Base-by-base conservation (phyloP, 2,329 filamentous ascomycete genomes). In the Cladosporium velox region DNA sequence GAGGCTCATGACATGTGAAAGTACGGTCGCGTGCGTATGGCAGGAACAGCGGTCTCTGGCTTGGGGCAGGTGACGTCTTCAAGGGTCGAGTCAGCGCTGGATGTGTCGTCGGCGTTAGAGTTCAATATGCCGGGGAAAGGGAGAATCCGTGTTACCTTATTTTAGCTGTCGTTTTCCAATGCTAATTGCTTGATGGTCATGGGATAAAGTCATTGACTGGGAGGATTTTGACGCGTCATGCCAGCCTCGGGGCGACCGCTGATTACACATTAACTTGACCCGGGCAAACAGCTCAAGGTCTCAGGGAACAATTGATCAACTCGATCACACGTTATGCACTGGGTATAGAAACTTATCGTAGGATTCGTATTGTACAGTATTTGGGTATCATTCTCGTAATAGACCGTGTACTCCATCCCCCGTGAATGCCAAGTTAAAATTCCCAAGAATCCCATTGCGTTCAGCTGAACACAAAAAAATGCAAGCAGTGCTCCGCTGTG, bases 1-100 rank as follows among this genome's bases (percentile, higher is more conserved):
- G 59, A 51, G 59, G n/a, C 12, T 28, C 11, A 21, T 47, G n/a
- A 7, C 24, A 41, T 32, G 59, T 61, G 59, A 30, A 61, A 41
- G 52, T 32, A 54, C 26, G 51, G 24, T 26, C 30, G 38, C 21
- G 41, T 44, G 38, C 18, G 58, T 14, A 28, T 21, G 30, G 59
- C 41, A 61, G 38, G 59, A 61, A 59, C 58, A 59, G 59, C 59
- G 59, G 57, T 44, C 34, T 44, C 38, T 59, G 35, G 21, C 57
- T 59, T 28, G 57, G n/a, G 57, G 57, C 35, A 30, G 38, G 41
- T 61, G 59, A 61, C 59, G 59, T 61, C 28, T 49, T 51, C 58
- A 14, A 59, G 30, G 14, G n/a, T 59, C 41, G 55, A 34, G 55
- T 59, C 55, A 52, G 49, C 49, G 8, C 49, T 26, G 5, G 2